Evolutionary conservation across 2,329 filamentous ascomycete species (phyloP).

Genomic region (Pseudocercospora musae): DNA sequence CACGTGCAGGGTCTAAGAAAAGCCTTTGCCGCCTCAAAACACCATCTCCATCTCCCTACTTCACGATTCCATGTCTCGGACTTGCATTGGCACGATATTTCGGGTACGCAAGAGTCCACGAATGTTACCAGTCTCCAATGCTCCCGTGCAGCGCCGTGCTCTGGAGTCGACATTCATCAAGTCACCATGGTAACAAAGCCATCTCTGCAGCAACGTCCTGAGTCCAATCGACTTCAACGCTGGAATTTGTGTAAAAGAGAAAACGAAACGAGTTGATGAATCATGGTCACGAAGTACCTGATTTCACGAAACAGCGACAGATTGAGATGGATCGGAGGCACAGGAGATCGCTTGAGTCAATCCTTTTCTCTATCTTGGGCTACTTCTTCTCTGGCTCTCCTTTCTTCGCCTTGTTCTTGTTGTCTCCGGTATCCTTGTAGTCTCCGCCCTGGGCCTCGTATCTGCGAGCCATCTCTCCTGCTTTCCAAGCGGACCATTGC

Average conservation of each 20-base stretch:
- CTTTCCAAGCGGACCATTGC: slow-evolving; percentile 34
- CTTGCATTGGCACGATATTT: slow-evolving; percentile 30
- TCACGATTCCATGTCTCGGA: slow-evolving; percentile 41
- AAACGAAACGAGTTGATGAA: too few relatives aligned
- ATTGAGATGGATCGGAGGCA: too few relatives aligned
- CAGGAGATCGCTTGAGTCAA: neutral
- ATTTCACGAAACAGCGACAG: neutral
- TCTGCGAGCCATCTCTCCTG: slow-evolving; percentile 31
- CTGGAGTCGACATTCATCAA: slow-evolving; percentile 19
- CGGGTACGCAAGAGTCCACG: slow-evolving; percentile 28
- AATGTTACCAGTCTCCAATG: slow-evolving; percentile 31
- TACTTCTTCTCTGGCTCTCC: slow-evolving; percentile 35
- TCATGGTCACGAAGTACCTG: too few relatives aligned
- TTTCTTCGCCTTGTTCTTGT: slow-evolving; percentile 30
- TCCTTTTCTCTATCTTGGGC: neutral
- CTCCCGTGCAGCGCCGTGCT: slow-evolving; percentile 28
- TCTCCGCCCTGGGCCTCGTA: slow-evolving; percentile 34
- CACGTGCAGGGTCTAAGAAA: too few relatives aligned
- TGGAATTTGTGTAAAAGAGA: too few relatives aligned
- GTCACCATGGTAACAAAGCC: slow-evolving; percentile 9
- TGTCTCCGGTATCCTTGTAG: slow-evolving; percentile 32
- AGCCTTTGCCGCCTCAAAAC: too few relatives aligned
- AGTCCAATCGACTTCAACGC: slow-evolving; percentile 12
- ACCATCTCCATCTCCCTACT: too few relatives aligned
- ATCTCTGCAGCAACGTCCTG: slow-evolving; percentile 17